These are phyloP conservation scores for Sporisorium graminicola DNA, from an alignment of 1,284 basidiomycete genomes.

Conservation along the genomic window DNA sequence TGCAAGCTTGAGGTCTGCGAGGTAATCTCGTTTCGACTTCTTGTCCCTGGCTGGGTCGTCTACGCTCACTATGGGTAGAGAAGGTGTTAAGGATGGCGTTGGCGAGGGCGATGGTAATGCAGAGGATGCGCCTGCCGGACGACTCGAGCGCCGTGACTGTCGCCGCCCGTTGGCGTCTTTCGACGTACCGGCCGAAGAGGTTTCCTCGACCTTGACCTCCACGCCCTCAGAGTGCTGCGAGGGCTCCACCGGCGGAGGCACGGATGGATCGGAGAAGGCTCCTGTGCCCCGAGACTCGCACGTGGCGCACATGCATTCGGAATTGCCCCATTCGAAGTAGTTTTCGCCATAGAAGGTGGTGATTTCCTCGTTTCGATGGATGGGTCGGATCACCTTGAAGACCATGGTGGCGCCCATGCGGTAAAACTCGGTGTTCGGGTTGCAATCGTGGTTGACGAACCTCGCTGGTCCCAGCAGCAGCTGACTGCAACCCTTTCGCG, in stretches of 20 bases:
- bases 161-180: conserved; percentile 38
- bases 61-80: conserved; percentile 16
- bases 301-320: conserved; percentile 88
- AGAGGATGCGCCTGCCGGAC: conserved; percentile 29
- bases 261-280: conserved; percentile 68
- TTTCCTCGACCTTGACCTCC: conserved; percentile 36
- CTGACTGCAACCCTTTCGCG: conserved; percentile 90
- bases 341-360: conserved; percentile 73
- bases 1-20: conserved; percentile 46
- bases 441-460: conserved; percentile 95
- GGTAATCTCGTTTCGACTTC: conserved; percentile 40
- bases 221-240: conserved; percentile 10
- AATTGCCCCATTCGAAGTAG: conserved; percentile 85
- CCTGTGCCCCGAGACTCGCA: conserved; percentile 83
- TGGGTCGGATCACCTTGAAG: conserved; percentile 84
- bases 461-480: conserved; percentile 90
- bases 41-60: conserved; percentile 38
- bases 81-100: conserved; percentile 39
- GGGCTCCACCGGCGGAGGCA: conserved; percentile 2
- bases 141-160: conserved; percentile 35
- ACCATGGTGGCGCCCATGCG: conserved; percentile 88
- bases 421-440: conserved; percentile 88
- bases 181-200: conserved; percentile 10
- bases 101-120: conserved; percentile 45
- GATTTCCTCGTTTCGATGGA: conserved; percentile 84